Conservation (phyloP, 108 stramenopile species). For the Aureococcus anophagefferens region DNA sequence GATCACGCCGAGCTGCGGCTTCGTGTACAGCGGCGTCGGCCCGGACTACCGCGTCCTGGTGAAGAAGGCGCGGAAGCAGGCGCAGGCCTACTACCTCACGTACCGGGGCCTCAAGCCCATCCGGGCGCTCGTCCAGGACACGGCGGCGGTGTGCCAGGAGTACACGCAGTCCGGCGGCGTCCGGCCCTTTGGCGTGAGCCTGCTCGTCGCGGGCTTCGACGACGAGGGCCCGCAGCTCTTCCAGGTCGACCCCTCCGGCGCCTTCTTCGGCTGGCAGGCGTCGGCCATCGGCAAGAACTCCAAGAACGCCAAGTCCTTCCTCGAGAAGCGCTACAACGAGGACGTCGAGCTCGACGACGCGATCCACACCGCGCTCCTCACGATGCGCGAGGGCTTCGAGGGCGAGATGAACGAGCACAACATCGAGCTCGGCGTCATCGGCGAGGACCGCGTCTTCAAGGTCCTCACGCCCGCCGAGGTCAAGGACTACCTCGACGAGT, state of each 20-base stretch:
- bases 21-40: constrained; percentile 94
- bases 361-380: constrained; percentile 93
- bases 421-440: constrained; percentile 92
- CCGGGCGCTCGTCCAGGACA: constrained; percentile 77
- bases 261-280: constrained; percentile 99
- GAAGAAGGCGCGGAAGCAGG: constrained; percentile 80
- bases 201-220: constrained; percentile 89
- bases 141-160: constrained; percentile 96
- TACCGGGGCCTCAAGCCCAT: constrained; percentile 86
- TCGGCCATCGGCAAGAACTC: constrained; percentile 98
- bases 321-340: constrained; percentile 88
- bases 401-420: constrained; percentile 98
- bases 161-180: constrained; percentile 86
- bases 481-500: constrained; percentile 97
- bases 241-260: constrained; percentile 94
- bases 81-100: constrained; percentile 77
- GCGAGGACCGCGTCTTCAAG: constrained; percentile 73
- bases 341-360: constrained; percentile 99
- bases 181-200: constrained; percentile 87
- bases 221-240: constrained; percentile 88
- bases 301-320: constrained; percentile 92
- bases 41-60: constrained; percentile 98
- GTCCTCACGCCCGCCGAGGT: constrained; percentile 94
- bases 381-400: constrained; percentile 95
- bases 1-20: constrained; percentile 74